Conservation (phyloP, 345 rosid genomes). For the Iberis pinnata region DNA sequence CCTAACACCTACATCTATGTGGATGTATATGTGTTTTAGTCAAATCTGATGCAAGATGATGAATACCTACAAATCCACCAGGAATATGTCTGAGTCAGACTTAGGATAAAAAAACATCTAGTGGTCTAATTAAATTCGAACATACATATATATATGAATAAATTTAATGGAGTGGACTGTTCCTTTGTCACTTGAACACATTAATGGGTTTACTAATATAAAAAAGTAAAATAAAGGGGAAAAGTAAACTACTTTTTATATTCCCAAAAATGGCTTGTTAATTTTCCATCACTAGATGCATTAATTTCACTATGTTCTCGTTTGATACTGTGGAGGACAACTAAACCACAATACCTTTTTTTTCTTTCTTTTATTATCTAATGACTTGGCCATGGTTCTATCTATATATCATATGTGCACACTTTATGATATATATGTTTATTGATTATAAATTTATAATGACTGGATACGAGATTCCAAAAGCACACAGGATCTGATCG, state of each 20-base stretch:
- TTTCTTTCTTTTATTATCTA: not conserved
- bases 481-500: conserved; percentile 20
- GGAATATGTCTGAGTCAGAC: conserved; percentile 17
- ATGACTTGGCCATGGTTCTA: conserved; percentile 2
- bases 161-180: conserved; percentile 19
- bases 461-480: conserved; percentile 20
- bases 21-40: too few relatives aligned
- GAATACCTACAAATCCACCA: conserved; percentile 27
- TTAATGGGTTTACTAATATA: conserved; percentile 4
- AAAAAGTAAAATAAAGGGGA: not conserved
- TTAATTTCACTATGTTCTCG: conserved; percentile 6
- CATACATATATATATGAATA: conserved; percentile 1
- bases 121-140: conserved; percentile 20
- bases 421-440: not conserved
- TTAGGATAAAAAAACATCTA: conserved; percentile 7
- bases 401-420: not conserved
- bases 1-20: too few relatives aligned
- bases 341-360: conserved; percentile 22
- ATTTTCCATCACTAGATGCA: conserved; percentile 25
- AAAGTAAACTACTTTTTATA: conserved; percentile 1
- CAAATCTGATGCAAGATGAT: conserved; percentile 24
- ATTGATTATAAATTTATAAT: conserved; percentile 1
- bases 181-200: conserved; percentile 16
- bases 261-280: conserved; percentile 11
- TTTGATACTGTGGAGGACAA: conserved; percentile 24